phyloP scores from a whole-genome alignment of 2,329 filamentous ascomycete species.

The Curvularia sp. region DNA sequence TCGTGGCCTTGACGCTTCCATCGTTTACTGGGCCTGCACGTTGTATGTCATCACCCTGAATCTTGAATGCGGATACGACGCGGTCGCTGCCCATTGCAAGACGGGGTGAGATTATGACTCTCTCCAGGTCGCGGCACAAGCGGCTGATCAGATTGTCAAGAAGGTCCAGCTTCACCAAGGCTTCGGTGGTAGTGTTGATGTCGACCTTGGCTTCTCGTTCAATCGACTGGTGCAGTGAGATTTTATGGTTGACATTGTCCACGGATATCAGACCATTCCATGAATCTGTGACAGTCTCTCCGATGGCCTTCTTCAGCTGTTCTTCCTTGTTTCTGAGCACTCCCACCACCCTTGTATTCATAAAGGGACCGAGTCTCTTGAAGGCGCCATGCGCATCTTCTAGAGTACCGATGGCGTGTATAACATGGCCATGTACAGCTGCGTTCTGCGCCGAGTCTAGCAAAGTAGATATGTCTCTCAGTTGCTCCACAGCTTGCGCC shows the following conservation, averaged over 20 bases:
- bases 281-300: conserved; percentile 69
- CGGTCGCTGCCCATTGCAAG: conserved; percentile 53
- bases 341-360: conserved; percentile 67
- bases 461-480: conserved; percentile 58
- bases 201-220: conserved; percentile 44
- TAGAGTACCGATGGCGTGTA: conserved; percentile 57
- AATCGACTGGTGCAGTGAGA: conserved; percentile 63
- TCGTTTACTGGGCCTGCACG: conserved; percentile 36
- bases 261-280: conserved; percentile 74
- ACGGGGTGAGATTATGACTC: conserved; percentile 66
- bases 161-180: conserved; percentile 45
- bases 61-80: conserved; percentile 39
- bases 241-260: conserved; percentile 61
- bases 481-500: conserved; percentile 57
- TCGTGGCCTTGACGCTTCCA: conserved; percentile 36
- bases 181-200: conserved; percentile 46
- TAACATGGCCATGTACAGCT: conserved; percentile 54
- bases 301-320: conserved; percentile 70
- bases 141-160: conserved; percentile 60
- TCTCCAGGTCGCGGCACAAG: conserved; percentile 70
- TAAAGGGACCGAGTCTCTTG: conserved; percentile 65
- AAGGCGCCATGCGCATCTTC: conserved; percentile 62
- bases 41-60: conserved; percentile 47
- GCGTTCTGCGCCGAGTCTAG: conserved; percentile 57
- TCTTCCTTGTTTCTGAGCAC: conserved; percentile 70